Percentiles rank a stretch among this genome's conserved stretches.
Conservation (phyloP, 495 filamentous ascomycete genomes). For the Penicillium arizonense region DNA sequence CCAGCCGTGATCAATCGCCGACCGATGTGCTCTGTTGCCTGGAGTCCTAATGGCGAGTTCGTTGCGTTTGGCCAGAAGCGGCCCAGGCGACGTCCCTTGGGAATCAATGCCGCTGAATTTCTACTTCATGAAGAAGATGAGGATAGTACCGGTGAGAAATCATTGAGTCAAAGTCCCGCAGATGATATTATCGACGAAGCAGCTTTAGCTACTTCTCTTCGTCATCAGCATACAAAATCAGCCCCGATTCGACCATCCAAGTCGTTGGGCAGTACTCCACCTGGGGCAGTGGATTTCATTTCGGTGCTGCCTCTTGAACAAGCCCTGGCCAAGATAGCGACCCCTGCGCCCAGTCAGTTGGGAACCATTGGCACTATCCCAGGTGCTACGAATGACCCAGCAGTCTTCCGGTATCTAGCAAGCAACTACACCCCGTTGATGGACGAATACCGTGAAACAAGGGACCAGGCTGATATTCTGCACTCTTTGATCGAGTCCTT, state of each 20-base stretch:
- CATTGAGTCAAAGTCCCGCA: constrained; percentile 61
- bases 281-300: constrained; percentile 45
- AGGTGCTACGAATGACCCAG: constrained; percentile 47
- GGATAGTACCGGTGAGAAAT: constrained; percentile 37
- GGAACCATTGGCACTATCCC: constrained; percentile 62
- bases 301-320: constrained; percentile 60
- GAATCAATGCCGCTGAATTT: constrained; percentile 36
- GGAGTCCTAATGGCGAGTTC: constrained; percentile 46
- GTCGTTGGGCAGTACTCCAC: constrained; percentile 55
- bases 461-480: constrained; percentile 36
- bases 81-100: constrained; percentile 36
- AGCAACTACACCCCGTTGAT: constrained; percentile 53
- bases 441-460: constrained; percentile 14
- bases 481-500: constrained; percentile 52
- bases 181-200: constrained; percentile 63
- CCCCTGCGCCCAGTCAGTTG: constrained; percentile 55
- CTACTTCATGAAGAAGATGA: constrained; percentile 30
- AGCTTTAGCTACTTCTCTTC: constrained; percentile 50
- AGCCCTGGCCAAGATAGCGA: constrained; percentile 53
- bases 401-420: constrained; percentile 58
- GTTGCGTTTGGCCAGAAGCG: constrained; percentile 51
- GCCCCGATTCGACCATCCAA: constrained; percentile 35
- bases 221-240: constrained; percentile 37
- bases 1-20: constrained; percentile 69
- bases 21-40: constrained; percentile 44